Evolutionary conservation across 495 filamentous ascomycete genomes (phyloP).

Genomic region (Choiromyces venosus): DNA sequence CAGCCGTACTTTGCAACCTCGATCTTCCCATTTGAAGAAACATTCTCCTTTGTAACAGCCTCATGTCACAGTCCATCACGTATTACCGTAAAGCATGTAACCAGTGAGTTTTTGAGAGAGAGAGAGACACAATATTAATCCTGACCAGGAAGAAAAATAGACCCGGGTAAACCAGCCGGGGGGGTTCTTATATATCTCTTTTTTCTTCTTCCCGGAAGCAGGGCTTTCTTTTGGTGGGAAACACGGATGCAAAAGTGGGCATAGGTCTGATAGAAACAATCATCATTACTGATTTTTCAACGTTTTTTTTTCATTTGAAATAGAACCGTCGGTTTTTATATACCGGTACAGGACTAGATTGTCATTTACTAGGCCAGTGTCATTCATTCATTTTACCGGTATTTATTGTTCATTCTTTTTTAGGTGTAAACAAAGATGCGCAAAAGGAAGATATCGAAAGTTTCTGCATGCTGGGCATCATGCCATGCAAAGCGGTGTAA

Average conservation of each 20-base stretch:
- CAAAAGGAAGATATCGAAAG: slow-evolving; percentile 17
- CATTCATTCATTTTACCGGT: background rate
- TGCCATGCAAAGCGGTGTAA: slow-evolving; percentile 35
- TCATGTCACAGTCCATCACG: slow-evolving; percentile 4
- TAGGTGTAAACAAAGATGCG: slow-evolving; percentile 8
- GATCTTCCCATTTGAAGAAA: slow-evolving; percentile 32
- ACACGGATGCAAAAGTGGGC: background rate
- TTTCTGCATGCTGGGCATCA: slow-evolving; percentile 19
- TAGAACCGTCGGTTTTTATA: background rate
- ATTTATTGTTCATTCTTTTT: background rate
- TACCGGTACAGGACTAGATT: background rate
- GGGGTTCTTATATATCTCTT: background rate
- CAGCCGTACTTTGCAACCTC: slow-evolving; percentile 38
- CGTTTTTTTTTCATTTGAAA: slow-evolving; percentile 17
- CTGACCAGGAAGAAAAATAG: slow-evolving; percentile 10
- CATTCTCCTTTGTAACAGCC: slow-evolving; percentile 10
- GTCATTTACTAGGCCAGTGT: background rate
- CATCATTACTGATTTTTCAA: slow-evolving; percentile 11
- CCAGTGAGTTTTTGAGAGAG: slow-evolving; percentile 7
- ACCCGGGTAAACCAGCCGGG: slow-evolving; percentile 27
- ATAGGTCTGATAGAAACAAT: background rate
- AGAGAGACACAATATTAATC: slow-evolving; percentile 19
- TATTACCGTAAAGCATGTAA: slow-evolving; percentile 8
- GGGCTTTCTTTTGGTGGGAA: background rate
- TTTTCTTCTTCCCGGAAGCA: slow-evolving; percentile 11